A percentile compares a stretch with the other conserved stretches of the same genome.
Conservation (phyloP, 345 rosid species). For the Arabidopsis thaliana region TAIR10.1 NC_003075.7:7417001-7417500, state of each 20-base stretch:
- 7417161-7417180: neutral
- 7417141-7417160: no score
- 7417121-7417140: no score
- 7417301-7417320: neutral
- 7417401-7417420: slow-evolving; percentile 12
- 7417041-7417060: no score
- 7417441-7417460: slow-evolving; percentile 58
- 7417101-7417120: no score
- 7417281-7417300: neutral
- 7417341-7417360: neutral
- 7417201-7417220: neutral
- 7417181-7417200: neutral
- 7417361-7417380: neutral
- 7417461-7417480: slow-evolving; percentile 58
- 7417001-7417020: no score
- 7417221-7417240: neutral
- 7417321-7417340: neutral
- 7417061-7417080: no score
- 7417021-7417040: no score
- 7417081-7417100: no score
- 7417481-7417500: slow-evolving; percentile 62
- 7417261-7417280: neutral
- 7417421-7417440: slow-evolving; percentile 45
- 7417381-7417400: neutral
- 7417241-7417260: neutral